Conservation (phyloP, 169 alveolate species). For the Cryptosporidium ryanae region DNA sequence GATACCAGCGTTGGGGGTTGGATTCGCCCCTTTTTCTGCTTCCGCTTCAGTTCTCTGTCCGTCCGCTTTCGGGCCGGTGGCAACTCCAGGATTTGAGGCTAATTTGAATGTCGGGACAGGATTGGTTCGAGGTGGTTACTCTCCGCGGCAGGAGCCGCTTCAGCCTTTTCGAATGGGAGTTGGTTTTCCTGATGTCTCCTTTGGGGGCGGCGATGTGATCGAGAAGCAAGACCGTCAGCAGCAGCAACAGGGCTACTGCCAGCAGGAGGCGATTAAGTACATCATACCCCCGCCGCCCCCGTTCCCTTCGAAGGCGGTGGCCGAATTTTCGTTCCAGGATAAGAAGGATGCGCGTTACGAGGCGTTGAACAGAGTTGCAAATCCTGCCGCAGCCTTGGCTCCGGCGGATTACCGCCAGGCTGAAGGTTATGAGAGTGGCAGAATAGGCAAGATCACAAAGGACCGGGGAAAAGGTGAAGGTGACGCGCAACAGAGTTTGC, state of each 20-base stretch:
- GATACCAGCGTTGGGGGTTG: background rate
- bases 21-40: background rate
- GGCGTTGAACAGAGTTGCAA: too few relatives aligned
- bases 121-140: too few relatives aligned
- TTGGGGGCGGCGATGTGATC: background rate
- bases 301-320: constrained; percentile 4
- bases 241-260: background rate
- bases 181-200: background rate
- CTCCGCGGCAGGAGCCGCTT: too few relatives aligned
- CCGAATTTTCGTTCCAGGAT: background rate
- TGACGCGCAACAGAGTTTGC: too few relatives aligned
- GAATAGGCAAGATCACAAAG: too few relatives aligned
- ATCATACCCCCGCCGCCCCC: constrained; percentile 70
- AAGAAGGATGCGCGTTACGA: constrained; percentile 18
- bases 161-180: too few relatives aligned
- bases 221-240: background rate
- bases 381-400: constrained; percentile 67
- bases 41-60: too few relatives aligned
- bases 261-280: constrained; percentile 7
- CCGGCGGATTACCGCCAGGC: constrained; percentile 40
- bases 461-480: too few relatives aligned
- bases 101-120: too few relatives aligned
- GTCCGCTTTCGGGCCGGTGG: too few relatives aligned
- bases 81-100: too few relatives aligned
- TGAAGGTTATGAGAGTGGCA: background rate